phyloP scores from a whole-genome alignment of 345 rosid species.

The Sisymbrium altissimum region DNA sequence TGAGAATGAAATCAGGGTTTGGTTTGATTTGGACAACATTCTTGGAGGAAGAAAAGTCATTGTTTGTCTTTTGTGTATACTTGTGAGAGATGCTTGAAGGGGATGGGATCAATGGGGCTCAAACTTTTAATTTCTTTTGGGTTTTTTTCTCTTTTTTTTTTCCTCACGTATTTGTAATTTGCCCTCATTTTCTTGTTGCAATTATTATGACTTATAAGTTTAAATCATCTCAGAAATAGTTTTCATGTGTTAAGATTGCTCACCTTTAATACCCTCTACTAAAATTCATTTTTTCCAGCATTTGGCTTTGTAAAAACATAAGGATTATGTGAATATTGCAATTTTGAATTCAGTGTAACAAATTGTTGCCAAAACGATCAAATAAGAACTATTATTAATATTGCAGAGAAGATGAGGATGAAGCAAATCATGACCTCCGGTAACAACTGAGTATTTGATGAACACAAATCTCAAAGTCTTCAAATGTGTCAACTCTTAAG shows the following conservation, averaged over 20 bases:
- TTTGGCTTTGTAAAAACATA: not conserved
- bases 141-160: not conserved
- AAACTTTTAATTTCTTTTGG: conserved; percentile 20
- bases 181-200: conserved; percentile 23
- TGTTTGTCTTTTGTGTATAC: conserved; percentile 35
- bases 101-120: conserved; percentile 13
- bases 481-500: conserved; percentile 44
- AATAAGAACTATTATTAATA: not conserved
- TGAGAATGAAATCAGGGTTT: not conserved
- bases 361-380: not conserved
- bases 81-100: conserved; percentile 24
- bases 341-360: not conserved
- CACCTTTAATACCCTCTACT: not conserved
- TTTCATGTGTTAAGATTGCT: not conserved
- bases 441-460: not conserved
- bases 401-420: not conserved
- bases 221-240: conserved; percentile 17
- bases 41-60: conserved; percentile 8
- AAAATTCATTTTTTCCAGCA: no score
- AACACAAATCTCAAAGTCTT: conserved; percentile 13
- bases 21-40: conserved; percentile 27
- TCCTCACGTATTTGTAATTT: conserved; percentile 20
- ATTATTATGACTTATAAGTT: conserved; percentile 6
- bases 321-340: not conserved
- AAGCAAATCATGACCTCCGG: not conserved